These are phyloP conservation scores for Amanita rubescens DNA, from an alignment of 768 basidiomycete genomes.

Conservation along the genomic window DNA sequence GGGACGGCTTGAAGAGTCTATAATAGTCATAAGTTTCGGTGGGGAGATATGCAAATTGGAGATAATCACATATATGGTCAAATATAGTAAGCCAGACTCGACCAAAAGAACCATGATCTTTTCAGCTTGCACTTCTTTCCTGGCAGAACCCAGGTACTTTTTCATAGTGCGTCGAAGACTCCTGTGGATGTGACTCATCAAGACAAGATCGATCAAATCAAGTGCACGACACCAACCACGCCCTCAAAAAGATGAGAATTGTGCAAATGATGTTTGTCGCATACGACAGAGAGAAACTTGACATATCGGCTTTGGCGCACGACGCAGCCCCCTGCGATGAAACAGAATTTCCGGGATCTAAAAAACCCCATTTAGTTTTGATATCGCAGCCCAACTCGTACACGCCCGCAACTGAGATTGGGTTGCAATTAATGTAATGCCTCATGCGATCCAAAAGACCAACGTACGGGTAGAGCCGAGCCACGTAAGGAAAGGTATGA, in stretches of 20 bases:
- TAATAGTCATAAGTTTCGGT: not conserved
- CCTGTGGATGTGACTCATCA: constrained; percentile 9
- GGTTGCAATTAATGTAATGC: not conserved
- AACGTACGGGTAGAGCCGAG: constrained; percentile 20
- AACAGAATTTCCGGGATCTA: constrained; percentile 16
- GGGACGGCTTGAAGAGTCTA: constrained; percentile 24
- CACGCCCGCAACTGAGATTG: constrained; percentile 17
- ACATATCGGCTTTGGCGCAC: constrained; percentile 20
- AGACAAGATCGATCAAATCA: not conserved
- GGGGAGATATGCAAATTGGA: not conserved
- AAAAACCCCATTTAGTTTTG: constrained; percentile 19
- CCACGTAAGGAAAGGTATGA: constrained; percentile 19
- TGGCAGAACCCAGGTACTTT: constrained; percentile 17
- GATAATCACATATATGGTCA: constrained; percentile 19
- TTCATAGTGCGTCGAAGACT: constrained; percentile 19
- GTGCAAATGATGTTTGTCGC: constrained; percentile 25
- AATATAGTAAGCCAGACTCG: constrained; percentile 22
- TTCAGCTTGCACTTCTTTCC: constrained; percentile 19
- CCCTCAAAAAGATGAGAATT: constrained; percentile 18
- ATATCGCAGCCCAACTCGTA: constrained; percentile 24
- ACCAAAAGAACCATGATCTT: constrained; percentile 21
- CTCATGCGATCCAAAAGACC: not conserved
- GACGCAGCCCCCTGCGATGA: constrained; percentile 17
- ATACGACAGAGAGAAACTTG: constrained; percentile 23
- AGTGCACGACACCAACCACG: constrained; percentile 14